phyloP scores from a whole-genome alignment of 2,329 filamentous ascomycete genomes.

The Fusarium graminum region DNA sequence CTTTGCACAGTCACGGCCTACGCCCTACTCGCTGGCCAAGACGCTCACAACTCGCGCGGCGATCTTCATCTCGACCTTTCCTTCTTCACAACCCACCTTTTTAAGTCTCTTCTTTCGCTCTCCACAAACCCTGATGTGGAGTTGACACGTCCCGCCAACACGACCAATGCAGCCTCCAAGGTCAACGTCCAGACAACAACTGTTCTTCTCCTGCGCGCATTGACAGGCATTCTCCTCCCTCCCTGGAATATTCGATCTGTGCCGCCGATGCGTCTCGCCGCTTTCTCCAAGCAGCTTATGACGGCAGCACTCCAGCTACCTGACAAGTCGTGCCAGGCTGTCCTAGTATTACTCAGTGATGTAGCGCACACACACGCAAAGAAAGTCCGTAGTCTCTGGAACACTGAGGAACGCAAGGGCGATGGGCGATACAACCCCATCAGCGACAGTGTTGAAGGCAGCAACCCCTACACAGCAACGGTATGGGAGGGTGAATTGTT shows the following conservation, averaged over 20 bases:
- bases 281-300: conserved; percentile 93
- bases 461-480: conserved; percentile 90
- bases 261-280: conserved; percentile 86
- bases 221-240: conserved; percentile 85
- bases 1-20: conserved; percentile 97
- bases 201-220: conserved; percentile 87
- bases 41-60: conserved; percentile 85
- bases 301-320: conserved; percentile 85
- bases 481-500: conserved; percentile 95
- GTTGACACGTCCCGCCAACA: conserved; percentile 66
- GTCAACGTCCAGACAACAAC: conserved; percentile 97
- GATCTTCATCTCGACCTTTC: conserved; percentile 89
- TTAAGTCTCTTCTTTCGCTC: conserved; percentile 83
- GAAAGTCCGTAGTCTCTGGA: conserved; percentile 89
- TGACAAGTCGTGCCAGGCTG: conserved; percentile 87
- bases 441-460: conserved; percentile 80
- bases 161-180: conserved; percentile 66
- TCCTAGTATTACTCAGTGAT: conserved; percentile 81
- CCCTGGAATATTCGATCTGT: conserved; percentile 78
- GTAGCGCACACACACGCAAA: conserved; percentile 84
- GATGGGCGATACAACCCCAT: conserved; percentile 87
- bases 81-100: conserved; percentile 96
- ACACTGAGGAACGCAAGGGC: conserved; percentile 92
- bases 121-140: conserved; percentile 89
- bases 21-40: conserved; percentile 94